Percentiles rank a stretch among this genome's conserved stretches.
Conservation (phyloP, 306 rosid species). For the Sphenostylis stenocarpa region DNA sequence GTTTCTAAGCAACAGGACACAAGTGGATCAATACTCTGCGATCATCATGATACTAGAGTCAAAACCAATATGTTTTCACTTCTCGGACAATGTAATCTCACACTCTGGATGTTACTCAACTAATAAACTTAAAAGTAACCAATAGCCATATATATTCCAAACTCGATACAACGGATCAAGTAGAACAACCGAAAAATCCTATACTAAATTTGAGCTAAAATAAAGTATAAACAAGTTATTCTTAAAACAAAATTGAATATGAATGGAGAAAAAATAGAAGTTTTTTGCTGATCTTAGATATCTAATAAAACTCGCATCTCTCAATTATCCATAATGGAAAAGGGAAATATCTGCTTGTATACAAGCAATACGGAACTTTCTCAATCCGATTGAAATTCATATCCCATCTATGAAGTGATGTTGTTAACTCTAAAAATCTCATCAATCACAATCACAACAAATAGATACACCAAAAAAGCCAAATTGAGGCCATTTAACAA, state of each 20-base stretch:
- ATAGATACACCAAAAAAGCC: background rate
- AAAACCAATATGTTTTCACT: background rate
- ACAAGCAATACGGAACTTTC: background rate
- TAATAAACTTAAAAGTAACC: background rate
- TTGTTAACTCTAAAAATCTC: background rate
- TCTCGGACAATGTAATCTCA: background rate
- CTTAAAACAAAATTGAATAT: background rate
- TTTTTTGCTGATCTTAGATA: background rate
- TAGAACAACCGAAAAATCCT: background rate
- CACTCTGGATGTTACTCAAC: background rate
- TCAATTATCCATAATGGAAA: background rate
- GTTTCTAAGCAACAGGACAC: background rate
- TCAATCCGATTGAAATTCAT: background rate
- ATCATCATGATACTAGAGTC: background rate
- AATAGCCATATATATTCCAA: background rate
- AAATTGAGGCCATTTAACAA: background rate
- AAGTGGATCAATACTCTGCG: background rate
- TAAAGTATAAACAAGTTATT: background rate
- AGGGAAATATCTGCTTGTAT: background rate
- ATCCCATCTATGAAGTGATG: background rate
- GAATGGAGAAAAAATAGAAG: background rate
- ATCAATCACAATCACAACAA: background rate
- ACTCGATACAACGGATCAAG: background rate
- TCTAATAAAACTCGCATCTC: background rate
- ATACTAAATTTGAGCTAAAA: background rate